Evolutionary conservation across 805 yeast species (phyloP), one percentile per base, ranked within the genome.

Genomic region (Myxozyma geophila): DNA sequence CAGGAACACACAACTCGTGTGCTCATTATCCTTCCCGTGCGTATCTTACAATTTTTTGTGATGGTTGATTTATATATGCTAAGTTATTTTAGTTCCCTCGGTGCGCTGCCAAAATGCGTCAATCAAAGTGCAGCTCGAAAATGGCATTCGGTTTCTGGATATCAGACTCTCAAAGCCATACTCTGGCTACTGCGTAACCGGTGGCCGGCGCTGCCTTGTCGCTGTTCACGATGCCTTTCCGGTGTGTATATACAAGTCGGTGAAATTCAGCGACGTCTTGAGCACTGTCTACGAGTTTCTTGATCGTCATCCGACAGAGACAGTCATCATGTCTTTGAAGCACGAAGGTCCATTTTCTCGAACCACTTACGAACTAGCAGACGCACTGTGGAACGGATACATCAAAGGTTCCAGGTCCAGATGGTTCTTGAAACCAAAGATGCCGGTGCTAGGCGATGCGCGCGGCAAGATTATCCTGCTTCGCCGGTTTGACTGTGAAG

Each of bases 1-100:
- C 93, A 9, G 95, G 95, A n/a, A 88, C 93, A n/a, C 95, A 89
- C 77, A 88, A 89, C 73, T 81, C 90, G 48, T 90, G 88, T 13
- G 93, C 93, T 6, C 85, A 83, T 69, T 86, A 87, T 73, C 77
- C 82, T 7, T 87, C 92, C 1, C 69, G 68, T 63, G 50, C 7
- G 68, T 58, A 17, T 28, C 17, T 19, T 8, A 7, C 28, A 17
- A 2, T 19, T 19, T 39, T 36, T 52, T 46, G 10, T 54, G n/a
- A 28, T 23, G 7, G 15, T 10, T 17, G n/a, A 12, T 8, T 36
- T n/a, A 2, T 17, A 10, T 23, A 19, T 56, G 5, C 23, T 50
- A 33, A 17, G 19, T 2, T 3, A 19, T 17, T 17, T 41, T 47
- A 66, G 69, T 87, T 52, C 93, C 93, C 36, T 84, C 90, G 0